Base-by-base conservation (phyloP, 2,329 filamentous ascomycete genomes). In the Aspergillus fructus region DNA sequence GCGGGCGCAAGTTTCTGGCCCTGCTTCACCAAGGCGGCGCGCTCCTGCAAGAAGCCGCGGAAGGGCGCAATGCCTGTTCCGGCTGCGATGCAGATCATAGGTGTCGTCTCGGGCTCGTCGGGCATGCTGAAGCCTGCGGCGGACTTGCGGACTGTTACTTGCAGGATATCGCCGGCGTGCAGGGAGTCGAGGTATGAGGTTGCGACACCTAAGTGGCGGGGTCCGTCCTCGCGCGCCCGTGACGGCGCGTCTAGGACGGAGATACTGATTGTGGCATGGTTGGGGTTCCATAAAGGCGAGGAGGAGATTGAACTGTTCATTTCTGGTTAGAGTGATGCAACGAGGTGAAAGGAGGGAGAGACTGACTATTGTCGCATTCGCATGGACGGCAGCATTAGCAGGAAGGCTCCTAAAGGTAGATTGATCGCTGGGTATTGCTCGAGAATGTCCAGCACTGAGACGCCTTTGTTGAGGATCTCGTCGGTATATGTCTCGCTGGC, bases 361-460 rank as follows among this genome's bases (percentile, higher is more conserved):
- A 49, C 47, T 49, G 21, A 50, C 48, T 92, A 92, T 71, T 90
- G 87, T n/a, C 89, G 83, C 40, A 90, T 81, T 27, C 89, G 85
- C 86, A 94, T 90, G 0, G 89, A 87, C 2, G 89, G 88, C 0
- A 92, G 81, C 80, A 91, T 87, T 34, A 81, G 79, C 7, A 94
- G 79, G 76, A 89, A 93, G 17, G 83, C 75, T 3, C 81, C 81
- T 23, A 94, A 81, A 0, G 89, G 81, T 0, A 93, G 72, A 3
- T 82, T 74, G 33, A 89, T 78, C 0, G 78, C 73, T 0, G 83
- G 79, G 67, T 86, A 88, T 11, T 81, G 78, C 66, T 90, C 86
- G 1, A 93, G 80, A 2, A 93, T 78, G 59, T 92, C 88, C 6
- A 93, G 78, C 0, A 68, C 63, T 40, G 69, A 72, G 19, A 86